phyloP scores from a whole-genome alignment of 805 yeast species.

The Hanseniaspora hatyaiensis region DNA sequence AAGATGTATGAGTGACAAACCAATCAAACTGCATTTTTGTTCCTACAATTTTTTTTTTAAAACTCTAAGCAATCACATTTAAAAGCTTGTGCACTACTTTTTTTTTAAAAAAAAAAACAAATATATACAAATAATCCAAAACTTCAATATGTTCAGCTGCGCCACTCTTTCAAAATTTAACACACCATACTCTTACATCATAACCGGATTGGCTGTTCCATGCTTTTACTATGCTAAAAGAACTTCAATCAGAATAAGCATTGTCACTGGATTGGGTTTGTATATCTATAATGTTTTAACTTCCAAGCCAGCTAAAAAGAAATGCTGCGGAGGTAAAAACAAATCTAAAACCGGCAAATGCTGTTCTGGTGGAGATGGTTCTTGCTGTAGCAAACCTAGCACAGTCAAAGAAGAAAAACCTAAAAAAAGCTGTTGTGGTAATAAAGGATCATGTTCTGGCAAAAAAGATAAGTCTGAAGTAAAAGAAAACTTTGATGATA shows the following conservation, averaged over 20 bases:
- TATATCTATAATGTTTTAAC: slow-evolving; percentile 3
- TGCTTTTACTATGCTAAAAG: slow-evolving; percentile 3
- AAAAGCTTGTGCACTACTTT: too few relatives aligned
- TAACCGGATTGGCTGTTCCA: neutral
- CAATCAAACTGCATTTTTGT: too few relatives aligned
- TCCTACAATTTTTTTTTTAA: too few relatives aligned
- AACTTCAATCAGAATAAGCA: slow-evolving; percentile 1
- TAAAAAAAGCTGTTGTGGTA: slow-evolving; percentile 9
- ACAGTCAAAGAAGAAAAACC: neutral
- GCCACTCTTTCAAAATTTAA: slow-evolving; percentile 1
- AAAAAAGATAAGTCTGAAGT: neutral
- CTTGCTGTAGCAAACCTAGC: slow-evolving; percentile 7
- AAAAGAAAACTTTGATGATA: slow-evolving; percentile 1
- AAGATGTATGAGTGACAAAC: too few relatives aligned
- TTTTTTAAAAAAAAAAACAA: too few relatives aligned
- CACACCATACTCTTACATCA: slow-evolving; percentile 7
- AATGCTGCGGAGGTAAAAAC: slow-evolving; percentile 15
- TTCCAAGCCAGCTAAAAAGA: neutral
- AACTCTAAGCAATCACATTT: too few relatives aligned
- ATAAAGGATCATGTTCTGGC: neutral
- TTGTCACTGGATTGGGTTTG: slow-evolving; percentile 5
- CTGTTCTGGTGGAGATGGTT: slow-evolving; percentile 9
- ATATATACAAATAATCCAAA: neutral
- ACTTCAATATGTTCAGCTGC: neutral
- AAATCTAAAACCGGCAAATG: slow-evolving; percentile 11